Percentiles rank a stretch among this genome's conserved stretches.
These are phyloP conservation scores for Suhomyces bolitotheri DNA, from an alignment of 1,139 yeast genomes.

Conservation along the genomic window DNA sequence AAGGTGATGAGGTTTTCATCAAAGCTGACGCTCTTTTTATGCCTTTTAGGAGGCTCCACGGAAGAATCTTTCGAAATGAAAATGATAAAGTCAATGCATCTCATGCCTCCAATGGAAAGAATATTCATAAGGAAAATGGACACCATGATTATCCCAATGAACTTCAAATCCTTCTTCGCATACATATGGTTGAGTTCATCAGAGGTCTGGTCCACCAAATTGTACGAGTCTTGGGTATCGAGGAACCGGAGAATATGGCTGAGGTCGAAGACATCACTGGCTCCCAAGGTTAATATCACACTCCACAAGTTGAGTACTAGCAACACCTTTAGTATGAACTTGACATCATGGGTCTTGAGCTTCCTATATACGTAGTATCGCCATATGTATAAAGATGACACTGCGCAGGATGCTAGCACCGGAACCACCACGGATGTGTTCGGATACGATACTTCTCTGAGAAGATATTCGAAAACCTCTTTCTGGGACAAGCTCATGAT, in stretches of 20 bases:
- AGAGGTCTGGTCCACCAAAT: constrained; percentile 7
- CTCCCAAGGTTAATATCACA: constrained; percentile 5
- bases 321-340: constrained; percentile 6
- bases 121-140: constrained; percentile 16
- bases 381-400: constrained; percentile 4
- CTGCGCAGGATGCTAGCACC: background rate
- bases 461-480: constrained; percentile 5
- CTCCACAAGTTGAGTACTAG: constrained; percentile 17
- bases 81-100: constrained; percentile 19
- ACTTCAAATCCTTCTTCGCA: constrained; percentile 16
- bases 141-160: constrained; percentile 13
- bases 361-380: constrained; percentile 1
- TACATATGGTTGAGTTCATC: constrained; percentile 9
- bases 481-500: constrained; percentile 7
- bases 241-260: constrained; percentile 3
- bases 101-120: constrained; percentile 17
- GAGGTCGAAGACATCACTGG: constrained; percentile 5
- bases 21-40: constrained; percentile 21
- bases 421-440: constrained; percentile 3
- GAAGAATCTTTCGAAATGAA: constrained; percentile 12
- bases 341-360: constrained; percentile 8
- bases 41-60: constrained; percentile 8
- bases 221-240: constrained; percentile 5
- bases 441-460: constrained; percentile 2
- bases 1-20: constrained; percentile 19